A percentile compares a stretch with the other conserved stretches of the same genome.
Conservation (phyloP, 2,329 filamentous ascomycete genomes). For the Aspergillus sp. region DNA sequence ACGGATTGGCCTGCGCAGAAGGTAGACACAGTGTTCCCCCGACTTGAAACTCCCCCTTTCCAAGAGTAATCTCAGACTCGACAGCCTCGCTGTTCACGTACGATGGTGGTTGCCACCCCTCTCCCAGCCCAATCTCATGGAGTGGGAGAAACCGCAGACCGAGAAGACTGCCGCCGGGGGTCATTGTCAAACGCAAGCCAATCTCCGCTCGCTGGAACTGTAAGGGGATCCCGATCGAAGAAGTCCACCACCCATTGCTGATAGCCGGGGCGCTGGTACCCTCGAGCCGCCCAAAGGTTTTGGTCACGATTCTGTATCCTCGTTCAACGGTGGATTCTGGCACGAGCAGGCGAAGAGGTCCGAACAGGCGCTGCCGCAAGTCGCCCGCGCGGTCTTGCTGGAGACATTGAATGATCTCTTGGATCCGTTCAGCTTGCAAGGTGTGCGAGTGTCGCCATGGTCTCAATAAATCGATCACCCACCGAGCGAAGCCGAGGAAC, state of each 20-base stretch:
- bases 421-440: not conserved
- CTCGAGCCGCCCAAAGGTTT: not conserved
- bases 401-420: not conserved
- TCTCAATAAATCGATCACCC: not conserved
- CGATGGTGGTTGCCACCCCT: not conserved
- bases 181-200: not conserved
- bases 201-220: not conserved
- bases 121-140: not conserved
- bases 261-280: not conserved
- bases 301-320: not conserved
- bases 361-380: not conserved
- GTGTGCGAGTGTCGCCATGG: not conserved
- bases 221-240: not conserved
- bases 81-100: not conserved
- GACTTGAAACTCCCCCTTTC: not conserved
- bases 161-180: not conserved
- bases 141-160: not conserved
- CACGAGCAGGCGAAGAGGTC: not conserved
- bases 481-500: not conserved
- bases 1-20: not conserved
- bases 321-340: not conserved
- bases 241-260: not conserved
- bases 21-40: not conserved
- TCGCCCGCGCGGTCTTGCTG: not conserved
- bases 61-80: not conserved